Conservation (phyloP, 495 filamentous ascomycete genomes). For the Hypoxylon trugodes region DNA sequence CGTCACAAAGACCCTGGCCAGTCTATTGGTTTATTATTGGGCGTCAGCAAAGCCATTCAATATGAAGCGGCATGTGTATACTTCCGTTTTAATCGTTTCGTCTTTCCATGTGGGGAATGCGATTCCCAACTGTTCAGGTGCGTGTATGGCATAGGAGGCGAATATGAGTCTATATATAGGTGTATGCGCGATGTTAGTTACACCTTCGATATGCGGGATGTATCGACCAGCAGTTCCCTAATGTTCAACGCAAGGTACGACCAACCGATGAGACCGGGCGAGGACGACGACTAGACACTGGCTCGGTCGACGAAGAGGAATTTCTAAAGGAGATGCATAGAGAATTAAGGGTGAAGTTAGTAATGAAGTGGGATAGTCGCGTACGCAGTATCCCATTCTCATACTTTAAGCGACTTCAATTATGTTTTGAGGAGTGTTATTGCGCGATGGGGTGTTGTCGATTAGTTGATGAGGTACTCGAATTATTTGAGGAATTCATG, state of each 20-base stretch:
- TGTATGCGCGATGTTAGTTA: neutral
- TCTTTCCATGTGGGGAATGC: neutral
- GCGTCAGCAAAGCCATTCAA: neutral
- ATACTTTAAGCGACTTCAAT: neutral
- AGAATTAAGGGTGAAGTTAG: too few relatives aligned
- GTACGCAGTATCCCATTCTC: too few relatives aligned
- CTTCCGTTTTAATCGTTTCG: conserved; percentile 12
- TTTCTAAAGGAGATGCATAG: too few relatives aligned
- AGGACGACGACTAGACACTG: neutral
- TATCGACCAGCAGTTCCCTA: too few relatives aligned
- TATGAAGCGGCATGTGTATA: neutral
- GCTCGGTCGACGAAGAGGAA: too few relatives aligned
- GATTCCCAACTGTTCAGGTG: neutral
- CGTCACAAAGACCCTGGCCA: too few relatives aligned
- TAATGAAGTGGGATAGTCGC: too few relatives aligned
- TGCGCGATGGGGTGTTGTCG: conserved; percentile 10
- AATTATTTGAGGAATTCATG: neutral
- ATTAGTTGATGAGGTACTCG: neutral
- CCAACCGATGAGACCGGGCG: neutral
- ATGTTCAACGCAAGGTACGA: too few relatives aligned
- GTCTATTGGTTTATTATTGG: neutral
- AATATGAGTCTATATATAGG: too few relatives aligned
- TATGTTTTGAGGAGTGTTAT: conserved; percentile 1
- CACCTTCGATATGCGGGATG: conserved; percentile 1
- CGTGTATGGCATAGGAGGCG: too few relatives aligned